Evolutionary conservation across 495 filamentous ascomycete genomes (phyloP).

Genomic region (Neurospora terricola): DNA sequence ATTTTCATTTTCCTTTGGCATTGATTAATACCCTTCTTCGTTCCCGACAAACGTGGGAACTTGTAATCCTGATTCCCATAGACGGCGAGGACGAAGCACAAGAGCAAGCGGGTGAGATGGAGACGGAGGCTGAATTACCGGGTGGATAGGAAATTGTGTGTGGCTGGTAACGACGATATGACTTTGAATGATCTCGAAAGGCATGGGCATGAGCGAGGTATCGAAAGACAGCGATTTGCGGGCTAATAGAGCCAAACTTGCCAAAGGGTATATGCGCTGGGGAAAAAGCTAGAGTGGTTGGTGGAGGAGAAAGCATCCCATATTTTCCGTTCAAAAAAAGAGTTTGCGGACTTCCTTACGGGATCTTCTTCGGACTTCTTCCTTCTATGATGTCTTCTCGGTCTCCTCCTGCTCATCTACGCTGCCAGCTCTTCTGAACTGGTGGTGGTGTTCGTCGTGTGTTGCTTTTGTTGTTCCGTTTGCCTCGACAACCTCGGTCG

Average conservation of each 20-base stretch:
- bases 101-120: not conserved
- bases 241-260: not conserved
- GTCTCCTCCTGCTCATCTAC: slow-evolving; percentile 51
- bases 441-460: slow-evolving; percentile 17
- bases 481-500: not conserved
- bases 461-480: slow-evolving; percentile 3
- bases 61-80: not conserved
- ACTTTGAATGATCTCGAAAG: not conserved
- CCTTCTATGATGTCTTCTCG: slow-evolving; percentile 32
- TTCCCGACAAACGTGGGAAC: not conserved
- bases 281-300: slow-evolving; percentile 5
- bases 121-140: not conserved
- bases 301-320: not conserved
- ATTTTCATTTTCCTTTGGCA: not conserved
- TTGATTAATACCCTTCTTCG: slow-evolving; percentile 1
- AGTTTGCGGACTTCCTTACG: not conserved
- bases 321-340: not conserved
- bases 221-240: not conserved
- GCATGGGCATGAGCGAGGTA: not conserved
- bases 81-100: not conserved
- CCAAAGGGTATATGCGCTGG: not conserved
- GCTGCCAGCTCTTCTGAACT: slow-evolving; percentile 39
- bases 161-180: not conserved
- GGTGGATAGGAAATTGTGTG: slow-evolving; percentile 1
- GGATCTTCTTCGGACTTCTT: slow-evolving; percentile 1